phyloP scores from a whole-genome alignment of 2,329 filamentous ascomycete species.

The Plenodomus tracheiphilus region DNA sequence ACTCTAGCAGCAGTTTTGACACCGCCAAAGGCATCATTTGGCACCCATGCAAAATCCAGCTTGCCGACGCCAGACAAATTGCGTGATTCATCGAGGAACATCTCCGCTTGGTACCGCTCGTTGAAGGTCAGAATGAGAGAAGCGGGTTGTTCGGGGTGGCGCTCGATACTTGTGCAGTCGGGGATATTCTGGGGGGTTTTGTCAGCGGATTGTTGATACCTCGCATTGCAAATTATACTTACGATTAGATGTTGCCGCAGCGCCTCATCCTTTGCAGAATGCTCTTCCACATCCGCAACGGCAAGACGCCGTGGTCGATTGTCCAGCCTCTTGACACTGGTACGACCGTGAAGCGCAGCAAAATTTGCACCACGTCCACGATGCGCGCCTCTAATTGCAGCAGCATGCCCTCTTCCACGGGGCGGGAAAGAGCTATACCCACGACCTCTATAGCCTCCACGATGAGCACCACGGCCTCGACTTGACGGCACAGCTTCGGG shows the following conservation, averaged over 20 bases:
- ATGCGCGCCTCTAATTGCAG: constrained; percentile 44
- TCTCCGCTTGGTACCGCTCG: constrained; percentile 66
- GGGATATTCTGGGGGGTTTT: constrained; percentile 29
- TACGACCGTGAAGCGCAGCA: constrained; percentile 28
- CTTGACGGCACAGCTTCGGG: constrained; percentile 19
- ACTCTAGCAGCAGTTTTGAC: constrained; percentile 2
- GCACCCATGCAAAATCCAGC: constrained; percentile 69
- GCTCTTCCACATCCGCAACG: constrained; percentile 66
- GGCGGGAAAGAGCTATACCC: constrained; percentile 31
- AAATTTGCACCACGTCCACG: constrained; percentile 46
- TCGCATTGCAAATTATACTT: constrained; percentile 4
- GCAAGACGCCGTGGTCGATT: constrained; percentile 72
- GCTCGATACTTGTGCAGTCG: constrained; percentile 44
- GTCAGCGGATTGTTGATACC: constrained; percentile 2
- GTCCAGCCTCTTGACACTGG: constrained; percentile 66
- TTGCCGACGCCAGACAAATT: constrained; percentile 66
- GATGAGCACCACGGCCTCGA: constrained; percentile 24
- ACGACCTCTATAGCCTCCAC: constrained; percentile 44
- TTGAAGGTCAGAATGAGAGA: constrained; percentile 48
- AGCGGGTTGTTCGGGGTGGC: constrained; percentile 44
- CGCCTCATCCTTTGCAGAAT: constrained; percentile 65
- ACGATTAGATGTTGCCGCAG: constrained; percentile 70
- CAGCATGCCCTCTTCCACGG: constrained; percentile 12
- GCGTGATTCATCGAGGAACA: constrained; percentile 58
- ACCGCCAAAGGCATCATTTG: constrained; percentile 29